Evolutionary conservation across 1,284 basidiomycete species (phyloP).

Genomic region (Crocinoboletus sp.): DNA sequence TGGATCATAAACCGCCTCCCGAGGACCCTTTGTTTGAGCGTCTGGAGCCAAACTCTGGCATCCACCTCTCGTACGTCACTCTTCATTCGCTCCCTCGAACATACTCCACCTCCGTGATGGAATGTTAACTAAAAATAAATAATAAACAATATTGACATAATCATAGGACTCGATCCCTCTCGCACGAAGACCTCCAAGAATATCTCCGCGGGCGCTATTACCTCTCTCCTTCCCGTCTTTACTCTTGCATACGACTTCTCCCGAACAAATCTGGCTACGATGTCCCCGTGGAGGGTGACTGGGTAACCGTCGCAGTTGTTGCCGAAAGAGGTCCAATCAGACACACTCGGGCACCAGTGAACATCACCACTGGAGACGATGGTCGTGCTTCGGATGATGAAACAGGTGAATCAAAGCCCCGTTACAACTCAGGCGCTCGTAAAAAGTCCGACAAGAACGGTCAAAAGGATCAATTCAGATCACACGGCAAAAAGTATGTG

Average conservation of each 20-base stretch:
- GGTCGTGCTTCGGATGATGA: conserved; percentile 33
- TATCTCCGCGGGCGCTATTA: conserved; percentile 83
- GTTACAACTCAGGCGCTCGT: conserved; percentile 10
- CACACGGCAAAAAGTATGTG: conserved; percentile 75
- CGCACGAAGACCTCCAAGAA: conserved; percentile 78
- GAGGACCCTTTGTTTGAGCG: conserved; percentile 72
- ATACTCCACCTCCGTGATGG: neutral
- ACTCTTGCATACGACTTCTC: conserved; percentile 76
- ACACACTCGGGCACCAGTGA: conserved; percentile 60
- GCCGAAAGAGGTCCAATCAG: conserved; percentile 78
- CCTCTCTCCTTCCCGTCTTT: conserved; percentile 82
- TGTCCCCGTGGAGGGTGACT: conserved; percentile 88
- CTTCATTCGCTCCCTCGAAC: too few species aligned
- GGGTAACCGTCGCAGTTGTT: conserved; percentile 86
- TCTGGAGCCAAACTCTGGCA: conserved; percentile 86
- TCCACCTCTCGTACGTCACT: conserved; percentile 68
- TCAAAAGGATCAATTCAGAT: conserved; percentile 33
- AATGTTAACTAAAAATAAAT: neutral
- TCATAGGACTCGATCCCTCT: conserved; percentile 62
- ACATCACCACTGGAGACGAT: conserved; percentile 46
- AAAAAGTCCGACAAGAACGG: conserved; percentile 27
- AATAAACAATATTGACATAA: conserved; percentile 9
- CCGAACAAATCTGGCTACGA: conserved; percentile 83
- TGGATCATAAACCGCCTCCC: conserved; percentile 57
- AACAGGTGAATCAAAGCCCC: conserved; percentile 17